phyloP scores from a whole-genome alignment of 805 yeast species.

The Ogataea allantospora region DNA sequence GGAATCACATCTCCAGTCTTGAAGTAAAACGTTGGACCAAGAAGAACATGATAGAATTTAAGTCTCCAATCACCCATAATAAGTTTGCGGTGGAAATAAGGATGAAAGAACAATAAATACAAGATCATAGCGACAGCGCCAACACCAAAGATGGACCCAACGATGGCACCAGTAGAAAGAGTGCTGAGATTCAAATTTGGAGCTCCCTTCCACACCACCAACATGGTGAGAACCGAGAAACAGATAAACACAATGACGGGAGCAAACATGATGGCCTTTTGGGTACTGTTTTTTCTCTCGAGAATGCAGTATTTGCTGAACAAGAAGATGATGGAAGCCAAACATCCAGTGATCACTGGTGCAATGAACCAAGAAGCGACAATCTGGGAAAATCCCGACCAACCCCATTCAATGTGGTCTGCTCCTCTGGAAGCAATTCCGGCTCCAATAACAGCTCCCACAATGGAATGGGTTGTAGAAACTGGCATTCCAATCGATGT shows the following conservation, averaged over 20 bases:
- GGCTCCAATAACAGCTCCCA: conserved; percentile 73
- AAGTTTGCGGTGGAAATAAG: conserved; percentile 60
- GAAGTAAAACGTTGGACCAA: conserved; percentile 59
- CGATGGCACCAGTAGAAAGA: conserved; percentile 50
- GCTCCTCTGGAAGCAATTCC: conserved; percentile 73
- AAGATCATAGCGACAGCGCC: conserved; percentile 55
- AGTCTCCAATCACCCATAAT: conserved; percentile 66
- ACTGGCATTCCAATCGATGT: conserved; percentile 73
- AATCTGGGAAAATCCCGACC: conserved; percentile 70
- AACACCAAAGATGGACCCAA: conserved; percentile 62
- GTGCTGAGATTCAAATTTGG: conserved; percentile 59
- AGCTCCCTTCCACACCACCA: conserved; percentile 80
- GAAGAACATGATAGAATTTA: conserved; percentile 50
- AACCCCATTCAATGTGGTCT: conserved; percentile 64
- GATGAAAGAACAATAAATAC: conserved; percentile 55
- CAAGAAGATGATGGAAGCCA: conserved; percentile 58
- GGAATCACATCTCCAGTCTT: conserved; percentile 57
- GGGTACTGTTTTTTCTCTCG: conserved; percentile 54
- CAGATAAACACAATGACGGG: conserved; percentile 62
- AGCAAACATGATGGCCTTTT: conserved; percentile 55
- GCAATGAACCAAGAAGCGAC: conserved; percentile 82
- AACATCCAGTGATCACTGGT: conserved; percentile 63
- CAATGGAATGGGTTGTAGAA: conserved; percentile 76
- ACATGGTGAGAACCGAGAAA: conserved; percentile 65
- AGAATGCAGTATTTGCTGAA: conserved; percentile 59